phyloP scores from a whole-genome alignment of 2,329 filamentous ascomycete genomes.

The Botrytis squamosa region DNA sequence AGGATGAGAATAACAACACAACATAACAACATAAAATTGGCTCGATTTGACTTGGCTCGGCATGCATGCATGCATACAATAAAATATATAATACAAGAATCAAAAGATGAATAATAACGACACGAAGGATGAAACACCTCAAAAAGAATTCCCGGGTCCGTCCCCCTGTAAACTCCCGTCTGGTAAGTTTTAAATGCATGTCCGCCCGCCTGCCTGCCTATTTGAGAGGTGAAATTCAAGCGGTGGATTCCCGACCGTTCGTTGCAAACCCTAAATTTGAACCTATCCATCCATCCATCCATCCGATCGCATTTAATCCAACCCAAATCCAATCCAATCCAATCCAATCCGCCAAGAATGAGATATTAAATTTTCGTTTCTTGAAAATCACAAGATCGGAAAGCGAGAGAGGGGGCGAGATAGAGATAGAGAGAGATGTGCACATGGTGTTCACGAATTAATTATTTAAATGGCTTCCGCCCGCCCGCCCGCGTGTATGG shows the following conservation, averaged over 20 bases:
- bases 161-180: not conserved
- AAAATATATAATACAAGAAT: constrained; percentile 17
- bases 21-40: not conserved
- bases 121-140: not conserved
- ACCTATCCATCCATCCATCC: too few relatives aligned
- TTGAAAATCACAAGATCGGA: not conserved
- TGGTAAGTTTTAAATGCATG: not conserved
- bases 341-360: not conserved
- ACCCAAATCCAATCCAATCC: not conserved
- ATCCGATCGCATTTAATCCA: not conserved
- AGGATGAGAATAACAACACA: too few relatives aligned
- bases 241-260: too few relatives aligned
- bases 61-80: not conserved
- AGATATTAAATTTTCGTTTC: not conserved
- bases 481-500: too few relatives aligned
- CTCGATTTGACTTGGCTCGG: not conserved
- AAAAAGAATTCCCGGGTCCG: not conserved
- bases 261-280: not conserved
- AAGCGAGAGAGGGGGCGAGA: not conserved
- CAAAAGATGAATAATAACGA: not conserved
- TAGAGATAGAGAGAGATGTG: not conserved
- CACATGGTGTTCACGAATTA: not conserved
- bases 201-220: too few relatives aligned
- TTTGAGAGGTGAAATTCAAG: too few relatives aligned
- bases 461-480: not conserved